Percentiles rank a stretch among this genome's conserved stretches.
Evolutionary conservation across 768 basidiomycete genomes (phyloP).

Genomic region (Dictyophora rubrovolvata): DNA sequence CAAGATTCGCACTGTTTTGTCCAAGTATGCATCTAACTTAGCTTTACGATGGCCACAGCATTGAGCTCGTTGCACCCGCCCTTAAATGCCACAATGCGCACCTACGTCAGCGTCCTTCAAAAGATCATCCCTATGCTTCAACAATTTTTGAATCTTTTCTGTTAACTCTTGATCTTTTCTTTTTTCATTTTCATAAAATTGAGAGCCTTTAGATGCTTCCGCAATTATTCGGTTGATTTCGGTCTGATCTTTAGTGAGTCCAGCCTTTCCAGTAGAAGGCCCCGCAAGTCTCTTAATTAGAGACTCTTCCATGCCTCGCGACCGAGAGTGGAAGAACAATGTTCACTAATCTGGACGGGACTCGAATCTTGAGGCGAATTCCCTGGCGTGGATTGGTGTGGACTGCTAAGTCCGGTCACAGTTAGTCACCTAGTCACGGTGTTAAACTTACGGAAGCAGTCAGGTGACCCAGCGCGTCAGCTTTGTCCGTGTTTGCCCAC

Average conservation of each 20-base stretch:
- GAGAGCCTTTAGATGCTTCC: conserved; percentile 86
- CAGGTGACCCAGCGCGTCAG: not conserved
- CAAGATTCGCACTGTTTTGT: conserved; percentile 44
- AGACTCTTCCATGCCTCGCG: conserved; percentile 8
- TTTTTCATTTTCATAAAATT: conserved; percentile 92
- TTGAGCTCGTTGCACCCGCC: conserved; percentile 10
- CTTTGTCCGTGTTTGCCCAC: not conserved
- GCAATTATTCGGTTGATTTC: conserved; percentile 86
- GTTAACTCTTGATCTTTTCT: conserved; percentile 81
- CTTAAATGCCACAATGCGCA: conserved; percentile 21
- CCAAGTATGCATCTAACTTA: conserved; percentile 54
- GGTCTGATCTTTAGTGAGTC: conserved; percentile 70
- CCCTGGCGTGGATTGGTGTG: no score
- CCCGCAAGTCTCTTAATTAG: conserved; percentile 76
- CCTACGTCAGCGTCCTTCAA: conserved; percentile 47
- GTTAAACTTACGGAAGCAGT: not conserved
- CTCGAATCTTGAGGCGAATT: no score
- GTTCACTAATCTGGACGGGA: not conserved
- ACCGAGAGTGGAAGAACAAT: not conserved
- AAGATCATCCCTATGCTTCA: conserved; percentile 53
- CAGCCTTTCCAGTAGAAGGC: conserved; percentile 82
- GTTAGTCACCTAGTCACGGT: not conserved
- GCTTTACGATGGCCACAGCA: conserved; percentile 25
- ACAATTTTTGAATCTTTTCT: conserved; percentile 58
- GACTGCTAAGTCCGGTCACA: not conserved